Evolutionary conservation across 352 stramenopile genomes (phyloP), one percentile per base, ranked within the genome.

Genomic region (Pythium aphanidermatum): DNA sequence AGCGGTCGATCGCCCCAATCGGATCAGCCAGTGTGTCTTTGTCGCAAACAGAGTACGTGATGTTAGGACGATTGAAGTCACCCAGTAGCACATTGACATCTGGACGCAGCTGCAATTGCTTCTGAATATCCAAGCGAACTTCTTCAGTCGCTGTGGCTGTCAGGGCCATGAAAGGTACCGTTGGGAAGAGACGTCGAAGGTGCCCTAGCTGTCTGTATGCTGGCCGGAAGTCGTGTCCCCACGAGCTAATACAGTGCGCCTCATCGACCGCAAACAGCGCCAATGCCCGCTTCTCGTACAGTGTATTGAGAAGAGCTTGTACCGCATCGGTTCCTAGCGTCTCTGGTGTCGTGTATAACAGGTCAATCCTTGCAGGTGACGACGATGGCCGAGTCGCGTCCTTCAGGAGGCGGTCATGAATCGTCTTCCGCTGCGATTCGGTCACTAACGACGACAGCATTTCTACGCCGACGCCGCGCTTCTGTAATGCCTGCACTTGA

Each of bases 201-300:
- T 44, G 55, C 1, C 73, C 68, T 31, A 86, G 40, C 8, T 63
- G 63, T 4, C 63, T 68, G 46, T 83, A 86, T 37, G 71, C 65
- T 5, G 86, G 82, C 1, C 91, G 68, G 51, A 97, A 97, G 61
- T 97, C 89, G 59, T 72, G 52, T 28, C 73, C 74, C 86, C 85
- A 96, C 9, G 95, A 84, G 25, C 78, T 94, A 58, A 97, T 84
- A 61, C 89, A 97, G 51, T 97, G 91, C 4, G 86, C 87, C 51
- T 98, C 91, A 46, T 98, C 91, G 25, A 97, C 47, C 40, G 61
- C 75, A 69, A 63, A 96, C 50, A 69, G 77, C 26, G 69, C 62
- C 24, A 79, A 48, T 0, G 46, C 68, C 1, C 60, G 40, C 13
- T 24, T 31, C 34, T 47, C 35, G 28, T 65, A 35, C 28, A 83